Conservation (phyloP, 306 rosid species). For the Castanea crenata region DNA sequence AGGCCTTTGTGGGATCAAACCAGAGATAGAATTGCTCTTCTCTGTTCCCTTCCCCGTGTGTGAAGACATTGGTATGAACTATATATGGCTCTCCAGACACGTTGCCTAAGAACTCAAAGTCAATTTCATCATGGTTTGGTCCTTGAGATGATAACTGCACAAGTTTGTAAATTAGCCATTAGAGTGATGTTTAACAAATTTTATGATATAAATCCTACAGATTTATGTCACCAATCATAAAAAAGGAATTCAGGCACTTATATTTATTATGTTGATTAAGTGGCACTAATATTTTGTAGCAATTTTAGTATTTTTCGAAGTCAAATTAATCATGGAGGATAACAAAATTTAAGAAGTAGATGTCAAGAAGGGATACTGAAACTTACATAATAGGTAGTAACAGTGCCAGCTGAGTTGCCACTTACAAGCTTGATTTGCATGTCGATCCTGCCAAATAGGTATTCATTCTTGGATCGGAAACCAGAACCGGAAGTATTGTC, state of each 20-base stretch:
- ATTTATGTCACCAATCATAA: too few species aligned
- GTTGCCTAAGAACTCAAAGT: constrained; percentile 51
- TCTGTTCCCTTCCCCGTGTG: constrained; percentile 36
- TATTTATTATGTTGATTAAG: too few species aligned
- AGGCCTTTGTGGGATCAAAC: constrained; percentile 48
- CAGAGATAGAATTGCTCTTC: constrained; percentile 46
- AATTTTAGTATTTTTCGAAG: too few species aligned
- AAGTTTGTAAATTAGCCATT: too few species aligned
- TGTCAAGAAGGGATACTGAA: too few species aligned
- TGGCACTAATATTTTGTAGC: too few species aligned
- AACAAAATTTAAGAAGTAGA: too few species aligned
- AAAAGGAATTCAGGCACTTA: too few species aligned
- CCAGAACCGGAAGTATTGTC: constrained; percentile 52
- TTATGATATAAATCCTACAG: too few species aligned
- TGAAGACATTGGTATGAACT: constrained; percentile 41
- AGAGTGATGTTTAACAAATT: background rate
- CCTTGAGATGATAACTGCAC: constrained; percentile 18
- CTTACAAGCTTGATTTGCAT: constrained; percentile 33
- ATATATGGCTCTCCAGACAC: constrained; percentile 39
- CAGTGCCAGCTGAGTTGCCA: constrained; percentile 46
- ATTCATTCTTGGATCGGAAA: constrained; percentile 38
- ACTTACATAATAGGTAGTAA: constrained; percentile 47
- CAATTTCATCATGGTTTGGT: constrained; percentile 47
- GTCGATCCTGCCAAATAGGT: constrained; percentile 37
- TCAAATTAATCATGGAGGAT: too few species aligned